Conservation (phyloP, 2,329 filamentous ascomycete genomes). For the Paecilomyces sp. region DNA sequence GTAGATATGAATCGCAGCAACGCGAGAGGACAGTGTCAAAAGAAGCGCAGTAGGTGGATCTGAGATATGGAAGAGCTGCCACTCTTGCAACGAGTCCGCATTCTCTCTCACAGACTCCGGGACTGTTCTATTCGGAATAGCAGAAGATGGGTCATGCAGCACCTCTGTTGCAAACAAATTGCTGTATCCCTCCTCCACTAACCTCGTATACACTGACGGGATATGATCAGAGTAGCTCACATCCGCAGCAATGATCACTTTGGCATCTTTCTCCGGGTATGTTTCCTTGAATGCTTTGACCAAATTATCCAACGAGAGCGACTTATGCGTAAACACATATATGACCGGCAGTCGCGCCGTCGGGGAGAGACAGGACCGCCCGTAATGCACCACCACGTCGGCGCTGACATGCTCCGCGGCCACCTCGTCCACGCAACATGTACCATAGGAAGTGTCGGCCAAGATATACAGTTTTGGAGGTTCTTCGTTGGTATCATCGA, state of each 20-base stretch:
- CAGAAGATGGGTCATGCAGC: constrained; percentile 68
- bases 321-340: constrained; percentile 76
- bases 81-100: constrained; percentile 50
- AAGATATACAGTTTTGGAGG: constrained; percentile 65
- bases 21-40: constrained; percentile 76
- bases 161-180: constrained; percentile 64
- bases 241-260: constrained; percentile 78
- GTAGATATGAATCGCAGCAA: constrained; percentile 71
- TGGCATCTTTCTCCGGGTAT: constrained; percentile 57
- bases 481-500: constrained; percentile 14
- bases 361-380: constrained; percentile 83
- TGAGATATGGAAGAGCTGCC: constrained; percentile 78
- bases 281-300: constrained; percentile 58
- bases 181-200: constrained; percentile 61
- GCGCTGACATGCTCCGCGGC: constrained; percentile 90
- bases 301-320: constrained; percentile 56
- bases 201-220: constrained; percentile 44
- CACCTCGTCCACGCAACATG: constrained; percentile 95
- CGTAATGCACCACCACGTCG: constrained; percentile 90
- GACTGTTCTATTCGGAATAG: constrained; percentile 76
- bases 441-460: constrained; percentile 92
- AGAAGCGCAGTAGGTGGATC: constrained; percentile 75
- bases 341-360: constrained; percentile 81
- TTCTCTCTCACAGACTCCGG: constrained; percentile 43
- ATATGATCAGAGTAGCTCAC: constrained; percentile 79